These are phyloP conservation scores for Senna tora DNA, from an alignment of 306 rosid species.

Conservation along the genomic window DNA sequence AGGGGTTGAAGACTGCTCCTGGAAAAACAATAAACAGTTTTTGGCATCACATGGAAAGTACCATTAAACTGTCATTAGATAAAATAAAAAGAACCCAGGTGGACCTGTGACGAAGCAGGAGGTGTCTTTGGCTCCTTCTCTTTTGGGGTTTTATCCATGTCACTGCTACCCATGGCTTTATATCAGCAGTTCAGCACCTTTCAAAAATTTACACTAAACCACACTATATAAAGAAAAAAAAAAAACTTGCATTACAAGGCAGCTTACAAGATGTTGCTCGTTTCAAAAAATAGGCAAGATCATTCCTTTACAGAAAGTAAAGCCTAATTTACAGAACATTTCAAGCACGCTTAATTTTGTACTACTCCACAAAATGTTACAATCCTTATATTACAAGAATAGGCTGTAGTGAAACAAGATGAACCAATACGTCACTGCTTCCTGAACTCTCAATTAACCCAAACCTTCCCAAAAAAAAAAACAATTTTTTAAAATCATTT, in stretches of 20 bases:
- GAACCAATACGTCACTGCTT: conserved; percentile 28
- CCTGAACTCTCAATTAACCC: conserved; percentile 30
- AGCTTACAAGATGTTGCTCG: conserved; percentile 25
- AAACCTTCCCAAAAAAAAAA: conserved; percentile 26
- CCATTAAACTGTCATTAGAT: conserved; percentile 23
- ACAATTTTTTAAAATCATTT: not conserved
- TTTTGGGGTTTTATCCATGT: conserved; percentile 76
- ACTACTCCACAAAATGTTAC: conserved; percentile 19
- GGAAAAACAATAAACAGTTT: conserved; percentile 36
- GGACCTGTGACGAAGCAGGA: conserved; percentile 76
- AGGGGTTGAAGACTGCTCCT: conserved; percentile 85
- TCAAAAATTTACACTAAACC: conserved; percentile 49
- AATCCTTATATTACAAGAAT: conserved; percentile 11
- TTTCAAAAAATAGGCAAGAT: conserved; percentile 3
- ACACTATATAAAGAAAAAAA: conserved; percentile 31
- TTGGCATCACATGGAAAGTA: conserved; percentile 12
- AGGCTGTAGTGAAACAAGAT: not conserved
- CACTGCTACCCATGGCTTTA: conserved; percentile 75
- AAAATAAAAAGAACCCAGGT: conserved; percentile 37
- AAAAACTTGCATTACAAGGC: conserved; percentile 44
- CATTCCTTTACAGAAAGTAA: conserved; percentile 2
- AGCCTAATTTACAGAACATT: conserved; percentile 23
- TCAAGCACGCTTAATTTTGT: conserved; percentile 25
- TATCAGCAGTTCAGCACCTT: conserved; percentile 29
- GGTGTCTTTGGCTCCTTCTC: conserved; percentile 80